Evolutionary conservation across 1,284 basidiomycete genomes (phyloP).

Genomic region (Ceratorhiza oryzae-sativae): DNA sequence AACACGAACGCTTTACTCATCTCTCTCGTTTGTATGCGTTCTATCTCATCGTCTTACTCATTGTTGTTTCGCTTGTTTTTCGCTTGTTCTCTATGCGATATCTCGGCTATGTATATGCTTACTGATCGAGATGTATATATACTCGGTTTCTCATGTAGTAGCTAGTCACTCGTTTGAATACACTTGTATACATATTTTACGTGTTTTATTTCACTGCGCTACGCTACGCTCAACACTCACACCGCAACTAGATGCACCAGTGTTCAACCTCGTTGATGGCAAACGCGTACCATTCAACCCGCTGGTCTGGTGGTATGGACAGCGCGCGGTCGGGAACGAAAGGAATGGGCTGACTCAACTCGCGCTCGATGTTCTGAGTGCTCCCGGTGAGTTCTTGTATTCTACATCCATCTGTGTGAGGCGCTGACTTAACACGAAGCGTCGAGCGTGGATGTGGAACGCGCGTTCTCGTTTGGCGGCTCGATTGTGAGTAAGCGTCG

Average conservation of each 20-base stretch:
- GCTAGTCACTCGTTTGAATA: too few relatives aligned
- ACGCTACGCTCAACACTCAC: not conserved
- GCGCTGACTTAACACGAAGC: not conserved
- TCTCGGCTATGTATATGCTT: too few relatives aligned
- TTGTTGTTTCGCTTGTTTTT: too few relatives aligned
- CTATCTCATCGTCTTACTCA: too few relatives aligned
- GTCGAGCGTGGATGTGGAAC: slow-evolving; percentile 6
- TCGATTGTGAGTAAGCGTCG: slow-evolving; percentile 6
- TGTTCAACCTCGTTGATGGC: not conserved
- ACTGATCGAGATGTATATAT: too few relatives aligned
- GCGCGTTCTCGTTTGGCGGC: not conserved
- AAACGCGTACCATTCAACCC: not conserved
- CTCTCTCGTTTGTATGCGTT: too few relatives aligned
- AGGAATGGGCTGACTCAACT: not conserved
- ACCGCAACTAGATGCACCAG: not conserved
- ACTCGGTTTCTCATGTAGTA: too few relatives aligned
- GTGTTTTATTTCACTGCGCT: too few relatives aligned
- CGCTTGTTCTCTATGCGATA: too few relatives aligned
- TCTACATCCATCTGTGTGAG: not conserved
- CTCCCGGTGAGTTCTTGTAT: not conserved
- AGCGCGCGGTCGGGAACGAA: not conserved
- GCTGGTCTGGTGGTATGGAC: not conserved
- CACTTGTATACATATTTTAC: too few relatives aligned
- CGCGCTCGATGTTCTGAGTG: not conserved
- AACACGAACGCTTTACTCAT: too few relatives aligned